phyloP scores from a whole-genome alignment of 73 alveolate species.

The Breviolum minutum region DNA sequence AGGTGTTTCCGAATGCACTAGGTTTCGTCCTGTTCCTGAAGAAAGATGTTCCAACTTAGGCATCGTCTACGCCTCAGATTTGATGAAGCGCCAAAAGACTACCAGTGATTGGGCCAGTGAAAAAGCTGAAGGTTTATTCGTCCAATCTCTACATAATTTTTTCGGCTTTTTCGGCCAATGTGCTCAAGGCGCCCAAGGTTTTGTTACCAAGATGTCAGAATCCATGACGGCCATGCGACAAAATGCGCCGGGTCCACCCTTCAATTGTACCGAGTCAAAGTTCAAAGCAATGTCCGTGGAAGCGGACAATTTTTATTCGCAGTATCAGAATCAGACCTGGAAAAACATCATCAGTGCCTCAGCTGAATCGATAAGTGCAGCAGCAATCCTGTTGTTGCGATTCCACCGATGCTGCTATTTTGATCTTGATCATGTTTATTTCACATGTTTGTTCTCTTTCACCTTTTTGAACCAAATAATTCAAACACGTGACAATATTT shows the following conservation, averaged over 20 bases:
- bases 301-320: slow-evolving; percentile 69
- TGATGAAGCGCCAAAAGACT: not conserved
- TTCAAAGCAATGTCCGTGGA: slow-evolving; percentile 27
- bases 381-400: not conserved
- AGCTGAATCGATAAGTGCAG: not conserved
- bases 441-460: too few relatives aligned
- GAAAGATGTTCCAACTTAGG: too few relatives aligned
- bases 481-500: too few relatives aligned
- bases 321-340: slow-evolving; percentile 78
- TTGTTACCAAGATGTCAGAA: slow-evolving; percentile 4
- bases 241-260: slow-evolving; percentile 10
- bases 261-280: slow-evolving; percentile 16
- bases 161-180: too few relatives aligned
- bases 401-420: too few relatives aligned
- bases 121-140: not conserved
- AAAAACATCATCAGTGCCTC: slow-evolving; percentile 55
- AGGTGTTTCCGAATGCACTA: too few relatives aligned
- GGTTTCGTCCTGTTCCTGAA: too few relatives aligned
- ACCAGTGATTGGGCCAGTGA: slow-evolving; percentile 4
- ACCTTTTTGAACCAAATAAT: too few relatives aligned
- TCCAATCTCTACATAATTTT: not conserved
- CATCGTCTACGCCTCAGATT: slow-evolving; percentile 57
- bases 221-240: slow-evolving; percentile 57
- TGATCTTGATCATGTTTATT: too few relatives aligned
- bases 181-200: not conserved